Percentiles rank a stretch among this genome's conserved stretches.
phyloP scores from a whole-genome alignment of 164 flowering plant genomes.

The Brasenia schreberi region DNA sequence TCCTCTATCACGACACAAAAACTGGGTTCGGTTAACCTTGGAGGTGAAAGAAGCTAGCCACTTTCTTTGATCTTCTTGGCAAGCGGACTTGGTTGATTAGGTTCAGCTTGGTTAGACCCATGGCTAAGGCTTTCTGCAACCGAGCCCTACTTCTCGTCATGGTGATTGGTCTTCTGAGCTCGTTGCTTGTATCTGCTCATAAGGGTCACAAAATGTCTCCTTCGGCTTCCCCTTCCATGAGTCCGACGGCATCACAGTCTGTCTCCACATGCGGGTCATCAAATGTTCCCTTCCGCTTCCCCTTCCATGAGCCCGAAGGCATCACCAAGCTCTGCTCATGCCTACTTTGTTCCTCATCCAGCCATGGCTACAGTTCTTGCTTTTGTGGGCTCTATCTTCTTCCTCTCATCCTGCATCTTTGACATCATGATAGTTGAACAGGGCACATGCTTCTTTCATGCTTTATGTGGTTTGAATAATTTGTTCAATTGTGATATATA shows the following conservation, averaged over 20 bases:
- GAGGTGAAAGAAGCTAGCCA: neutral
- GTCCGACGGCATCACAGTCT: no score
- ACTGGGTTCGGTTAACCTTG: neutral
- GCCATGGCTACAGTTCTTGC: neutral
- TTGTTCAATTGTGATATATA: no score
- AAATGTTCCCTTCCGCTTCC: neutral
- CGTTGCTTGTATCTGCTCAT: neutral
- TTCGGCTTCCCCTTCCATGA: no score
- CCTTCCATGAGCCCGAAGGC: neutral
- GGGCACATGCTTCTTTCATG: no score
- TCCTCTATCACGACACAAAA: neutral
- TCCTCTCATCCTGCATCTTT: no score
- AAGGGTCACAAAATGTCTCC: neutral
- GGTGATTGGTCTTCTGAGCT: neutral
- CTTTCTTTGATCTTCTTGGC: neutral
- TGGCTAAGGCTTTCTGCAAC: neutral
- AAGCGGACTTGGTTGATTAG: neutral
- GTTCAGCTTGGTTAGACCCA: neutral
- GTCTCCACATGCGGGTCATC: neutral
- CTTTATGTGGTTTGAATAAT: no score
- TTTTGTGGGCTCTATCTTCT: neutral
- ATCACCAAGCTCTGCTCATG: neutral
- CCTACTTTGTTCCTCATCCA: neutral
- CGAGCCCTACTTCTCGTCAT: neutral
- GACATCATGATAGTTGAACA: no score